Conservation (phyloP, 2,329 filamentous ascomycete genomes). For the Neofusicoccum laricinum region DNA sequence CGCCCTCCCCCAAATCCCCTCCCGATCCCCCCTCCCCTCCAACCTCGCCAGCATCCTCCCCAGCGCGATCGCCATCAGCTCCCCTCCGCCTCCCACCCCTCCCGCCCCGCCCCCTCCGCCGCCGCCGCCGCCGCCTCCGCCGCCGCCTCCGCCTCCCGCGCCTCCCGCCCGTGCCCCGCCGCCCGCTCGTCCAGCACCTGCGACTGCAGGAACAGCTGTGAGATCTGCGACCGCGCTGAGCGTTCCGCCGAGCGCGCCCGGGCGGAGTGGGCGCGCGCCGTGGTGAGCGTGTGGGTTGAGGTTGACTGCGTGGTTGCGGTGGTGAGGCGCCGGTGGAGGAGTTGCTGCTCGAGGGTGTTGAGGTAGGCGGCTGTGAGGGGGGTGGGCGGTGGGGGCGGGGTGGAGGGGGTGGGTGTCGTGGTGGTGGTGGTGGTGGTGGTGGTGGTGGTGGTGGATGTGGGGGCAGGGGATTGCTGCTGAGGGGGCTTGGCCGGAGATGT, state of each 20-base stretch:
- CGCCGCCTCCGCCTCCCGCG: background rate
- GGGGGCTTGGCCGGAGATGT: background rate
- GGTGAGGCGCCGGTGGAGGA: background rate
- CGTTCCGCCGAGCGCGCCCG: background rate
- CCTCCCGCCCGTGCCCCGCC: background rate
- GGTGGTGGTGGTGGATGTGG: background rate
- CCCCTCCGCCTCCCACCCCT: background rate
- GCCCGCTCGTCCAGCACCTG: constrained; percentile 3
- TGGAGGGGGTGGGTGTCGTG: too few species aligned
- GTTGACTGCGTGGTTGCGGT: too few species aligned
- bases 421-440: background rate
- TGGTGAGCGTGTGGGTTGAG: background rate
- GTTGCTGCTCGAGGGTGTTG: background rate
- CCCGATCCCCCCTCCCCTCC: background rate
- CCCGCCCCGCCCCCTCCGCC: background rate
- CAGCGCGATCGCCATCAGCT: background rate
- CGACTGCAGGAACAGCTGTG: background rate
- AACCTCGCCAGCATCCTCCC: background rate
- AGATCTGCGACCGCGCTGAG: background rate
- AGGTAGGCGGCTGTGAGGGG: background rate
- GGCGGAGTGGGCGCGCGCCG: background rate
- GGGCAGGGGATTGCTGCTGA: background rate
- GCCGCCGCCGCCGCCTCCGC: background rate
- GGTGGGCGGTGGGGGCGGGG: too few species aligned
- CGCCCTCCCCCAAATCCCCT: background rate